Conservation (phyloP, 306 rosid species). For the Sphenostylis stenocarpa region DNA sequence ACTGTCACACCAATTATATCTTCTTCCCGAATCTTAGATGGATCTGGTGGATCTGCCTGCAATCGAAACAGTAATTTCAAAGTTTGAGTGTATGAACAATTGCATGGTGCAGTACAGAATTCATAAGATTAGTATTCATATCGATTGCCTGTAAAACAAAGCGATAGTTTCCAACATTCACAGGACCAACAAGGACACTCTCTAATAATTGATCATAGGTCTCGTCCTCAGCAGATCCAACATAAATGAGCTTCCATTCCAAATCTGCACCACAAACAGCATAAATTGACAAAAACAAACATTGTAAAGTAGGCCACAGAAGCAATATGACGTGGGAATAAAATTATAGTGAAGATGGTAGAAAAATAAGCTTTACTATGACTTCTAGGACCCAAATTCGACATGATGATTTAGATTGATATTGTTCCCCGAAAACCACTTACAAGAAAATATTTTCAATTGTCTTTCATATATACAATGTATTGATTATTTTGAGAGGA, state of each 20-base stretch:
- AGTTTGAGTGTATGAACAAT: conserved; percentile 10
- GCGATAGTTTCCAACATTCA: conserved; percentile 88
- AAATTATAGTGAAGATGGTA: background rate
- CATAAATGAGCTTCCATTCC: conserved; percentile 95
- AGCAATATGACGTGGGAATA: background rate
- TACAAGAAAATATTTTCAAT: background rate
- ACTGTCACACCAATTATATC: conserved; percentile 90
- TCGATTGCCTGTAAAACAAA: conserved; percentile 77
- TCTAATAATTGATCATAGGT: conserved; percentile 86
- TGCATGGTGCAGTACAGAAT: background rate
- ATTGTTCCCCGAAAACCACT: background rate
- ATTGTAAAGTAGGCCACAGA: background rate
- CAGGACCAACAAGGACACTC: conserved; percentile 94
- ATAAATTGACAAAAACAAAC: conserved; percentile 2
- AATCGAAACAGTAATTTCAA: background rate
- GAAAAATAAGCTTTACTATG: background rate
- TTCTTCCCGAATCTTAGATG: conserved; percentile 89
- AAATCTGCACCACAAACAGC: conserved; percentile 48
- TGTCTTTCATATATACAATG: background rate
- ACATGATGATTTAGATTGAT: background rate
- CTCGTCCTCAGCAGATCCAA: conserved; percentile 95
- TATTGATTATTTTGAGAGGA: background rate
- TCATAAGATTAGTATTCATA: background rate
- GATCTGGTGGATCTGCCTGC: conserved; percentile 95
- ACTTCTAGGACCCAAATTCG: background rate